Evolutionary conservation across 2,329 filamentous ascomycete genomes (phyloP).

Genomic region (Pseudogymnoascus sp.): DNA sequence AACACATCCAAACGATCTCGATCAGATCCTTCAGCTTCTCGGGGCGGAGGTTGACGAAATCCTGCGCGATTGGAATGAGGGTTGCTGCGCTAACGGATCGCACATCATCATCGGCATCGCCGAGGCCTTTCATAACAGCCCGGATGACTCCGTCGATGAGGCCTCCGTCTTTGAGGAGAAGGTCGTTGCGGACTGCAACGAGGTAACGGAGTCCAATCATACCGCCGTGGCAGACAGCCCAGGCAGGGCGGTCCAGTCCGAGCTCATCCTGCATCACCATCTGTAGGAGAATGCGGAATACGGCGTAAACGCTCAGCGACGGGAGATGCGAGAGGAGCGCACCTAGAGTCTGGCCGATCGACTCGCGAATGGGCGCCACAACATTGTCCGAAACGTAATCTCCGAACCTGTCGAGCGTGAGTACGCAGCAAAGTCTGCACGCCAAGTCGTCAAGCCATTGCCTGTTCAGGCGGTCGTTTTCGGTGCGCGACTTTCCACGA

Average conservation of each 20-base stretch:
- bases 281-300: slow-evolving; percentile 77
- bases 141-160: slow-evolving; percentile 90
- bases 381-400: slow-evolving; percentile 98
- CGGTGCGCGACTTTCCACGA: slow-evolving; percentile 59
- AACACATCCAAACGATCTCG: slow-evolving; percentile 93
- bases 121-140: slow-evolving; percentile 91
- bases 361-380: slow-evolving; percentile 91
- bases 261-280: slow-evolving; percentile 90
- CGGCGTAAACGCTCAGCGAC: slow-evolving; percentile 69
- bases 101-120: slow-evolving; percentile 89
- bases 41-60: slow-evolving; percentile 83
- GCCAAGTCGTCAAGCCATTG: slow-evolving; percentile 90
- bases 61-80: slow-evolving; percentile 88
- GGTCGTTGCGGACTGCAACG: slow-evolving; percentile 87
- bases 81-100: slow-evolving; percentile 97
- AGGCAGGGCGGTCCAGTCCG: slow-evolving; percentile 65
- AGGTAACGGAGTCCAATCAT: slow-evolving; percentile 97
- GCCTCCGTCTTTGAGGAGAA: slow-evolving; percentile 73
- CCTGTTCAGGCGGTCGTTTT: slow-evolving; percentile 76
- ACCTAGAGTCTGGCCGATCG: slow-evolving; percentile 87
- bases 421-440: slow-evolving; percentile 89
- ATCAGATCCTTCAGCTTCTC: slow-evolving; percentile 74
- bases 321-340: slow-evolving; percentile 82
- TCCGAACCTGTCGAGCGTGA: slow-evolving; percentile 95
- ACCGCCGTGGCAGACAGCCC: slow-evolving; percentile 94